Base-by-base conservation (phyloP, 2,329 filamentous ascomycete genomes). In the Sporothrix pallida region DNA sequence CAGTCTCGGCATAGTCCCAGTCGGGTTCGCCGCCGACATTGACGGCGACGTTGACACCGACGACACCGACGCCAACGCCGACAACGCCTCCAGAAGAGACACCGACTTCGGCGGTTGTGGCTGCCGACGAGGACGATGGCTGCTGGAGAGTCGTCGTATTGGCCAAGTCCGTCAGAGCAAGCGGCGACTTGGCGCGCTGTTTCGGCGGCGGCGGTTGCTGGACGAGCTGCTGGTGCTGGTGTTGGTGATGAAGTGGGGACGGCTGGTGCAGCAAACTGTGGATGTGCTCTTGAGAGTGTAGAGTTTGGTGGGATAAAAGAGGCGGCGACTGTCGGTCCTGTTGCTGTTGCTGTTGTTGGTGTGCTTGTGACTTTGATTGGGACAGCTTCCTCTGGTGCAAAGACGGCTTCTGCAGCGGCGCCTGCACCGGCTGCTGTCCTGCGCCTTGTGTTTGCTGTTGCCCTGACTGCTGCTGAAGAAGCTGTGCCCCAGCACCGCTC, bases 1-100 rank as follows among this genome's bases (percentile, higher is more conserved):
- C 95, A 0, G 96, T 99, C 83, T 98, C 95, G 58, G 91, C 90
- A 80, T 98, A 98, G 82, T 97, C 93, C 91, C 94, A 96, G 74
- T 91, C 90, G 12, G 83, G 81, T 74, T 85, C 91, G 68, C 42
- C 67, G 26, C 56, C 69, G 9, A 31, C 71, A 26, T 60, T 69
- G 42, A 60, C 73, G 23, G 23, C 71, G 8, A 23, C 73, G 4
- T 52, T 78, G 83, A 80, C 15, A 82, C 79, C 10, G 84, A 82
- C 8, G 87, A 78, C 17, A 86, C 83, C 71, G 20, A 46, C 54
- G 42, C 37, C 48, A 9, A 63, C 76, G 9, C 50, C 44, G 62
- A 73, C 63, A 17, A 46, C 50, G 3, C 60, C 71, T 23, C 15
- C 65, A 37, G 26, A 26, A 23, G 2, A 42, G 58, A 54, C 54